phyloP scores from a whole-genome alignment of 805 yeast species.

The Candida silvicultrix region DNA sequence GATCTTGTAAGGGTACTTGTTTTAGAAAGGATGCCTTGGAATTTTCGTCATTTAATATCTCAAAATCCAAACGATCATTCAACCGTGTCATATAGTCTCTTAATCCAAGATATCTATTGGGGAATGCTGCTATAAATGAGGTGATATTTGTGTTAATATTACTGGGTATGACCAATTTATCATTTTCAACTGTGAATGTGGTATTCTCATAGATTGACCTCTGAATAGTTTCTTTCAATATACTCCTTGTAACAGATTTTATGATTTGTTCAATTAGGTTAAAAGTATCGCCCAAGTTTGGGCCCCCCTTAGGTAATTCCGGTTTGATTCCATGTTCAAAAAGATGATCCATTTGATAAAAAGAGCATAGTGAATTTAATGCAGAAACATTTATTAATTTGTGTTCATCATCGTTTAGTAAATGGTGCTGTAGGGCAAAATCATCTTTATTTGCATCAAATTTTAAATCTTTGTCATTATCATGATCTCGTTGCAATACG shows the following conservation, averaged over 20 bases:
- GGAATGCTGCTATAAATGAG: not conserved
- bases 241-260: not conserved
- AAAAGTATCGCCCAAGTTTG: not conserved
- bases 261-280: too few species aligned
- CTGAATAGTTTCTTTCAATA: too few species aligned
- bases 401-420: not conserved
- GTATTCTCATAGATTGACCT: too few species aligned
- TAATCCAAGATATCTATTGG: not conserved
- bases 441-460: not conserved
- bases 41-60: too few species aligned
- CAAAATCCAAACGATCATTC: not conserved
- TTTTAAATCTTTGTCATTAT: conserved; percentile 7
- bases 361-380: not conserved
- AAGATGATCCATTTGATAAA: not conserved
- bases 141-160: not conserved
- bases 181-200: not conserved
- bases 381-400: not conserved
- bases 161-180: not conserved
- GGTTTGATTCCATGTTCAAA: not conserved
- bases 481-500: conserved; percentile 20
- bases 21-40: too few species aligned
- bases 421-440: not conserved
- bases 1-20: too few species aligned
- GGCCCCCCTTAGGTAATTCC: not conserved
- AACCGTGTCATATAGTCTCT: not conserved